phyloP scores from a whole-genome alignment of 148 eudicot genomes.

The Talinum fruticosum region DNA sequence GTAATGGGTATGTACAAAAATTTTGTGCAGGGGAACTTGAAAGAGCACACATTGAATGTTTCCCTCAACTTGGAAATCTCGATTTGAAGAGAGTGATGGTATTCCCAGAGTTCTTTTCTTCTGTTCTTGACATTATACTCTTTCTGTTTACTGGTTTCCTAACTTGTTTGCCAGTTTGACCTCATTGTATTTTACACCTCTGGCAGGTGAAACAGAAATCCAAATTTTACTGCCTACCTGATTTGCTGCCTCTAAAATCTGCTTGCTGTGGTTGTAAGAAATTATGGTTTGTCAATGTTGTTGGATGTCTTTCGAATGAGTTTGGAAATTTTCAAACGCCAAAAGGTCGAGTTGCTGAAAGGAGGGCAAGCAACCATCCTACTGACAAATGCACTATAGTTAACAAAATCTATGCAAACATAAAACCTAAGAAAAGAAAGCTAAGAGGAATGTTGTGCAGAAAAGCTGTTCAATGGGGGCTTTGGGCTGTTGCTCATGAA shows the following conservation, averaged over 20 bases:
- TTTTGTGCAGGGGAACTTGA: conserved; percentile 55
- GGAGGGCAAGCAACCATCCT: neutral
- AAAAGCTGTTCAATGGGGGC: conserved; percentile 20
- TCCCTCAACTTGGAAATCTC: conserved; percentile 55
- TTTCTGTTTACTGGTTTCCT: neutral
- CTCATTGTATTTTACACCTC: neutral
- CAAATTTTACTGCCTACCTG: conserved; percentile 47
- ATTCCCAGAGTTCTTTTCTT: conserved; percentile 11
- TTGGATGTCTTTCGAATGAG: conserved; percentile 20
- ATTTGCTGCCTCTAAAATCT: conserved; percentile 48
- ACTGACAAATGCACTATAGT: conserved; percentile 11
- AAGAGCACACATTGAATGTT: conserved; percentile 50
- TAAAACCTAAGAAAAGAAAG: conserved; percentile 24
- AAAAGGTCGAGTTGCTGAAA: conserved; percentile 15
- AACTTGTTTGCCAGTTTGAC: neutral
- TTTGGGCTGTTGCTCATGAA: conserved; percentile 1
- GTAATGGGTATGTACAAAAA: conserved; percentile 4
- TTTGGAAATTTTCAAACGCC: neutral
- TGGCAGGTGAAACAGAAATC: conserved; percentile 55
- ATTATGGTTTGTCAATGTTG: conserved; percentile 44
- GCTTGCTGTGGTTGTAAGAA: conserved; percentile 35
- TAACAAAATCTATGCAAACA: conserved; percentile 10
- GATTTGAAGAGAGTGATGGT: conserved; percentile 45
- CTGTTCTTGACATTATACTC: neutral
- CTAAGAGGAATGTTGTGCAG: conserved; percentile 18